These are phyloP conservation scores for Maudiozyma bulderi DNA, from an alignment of 805 yeast species.

Conservation along the genomic window DNA sequence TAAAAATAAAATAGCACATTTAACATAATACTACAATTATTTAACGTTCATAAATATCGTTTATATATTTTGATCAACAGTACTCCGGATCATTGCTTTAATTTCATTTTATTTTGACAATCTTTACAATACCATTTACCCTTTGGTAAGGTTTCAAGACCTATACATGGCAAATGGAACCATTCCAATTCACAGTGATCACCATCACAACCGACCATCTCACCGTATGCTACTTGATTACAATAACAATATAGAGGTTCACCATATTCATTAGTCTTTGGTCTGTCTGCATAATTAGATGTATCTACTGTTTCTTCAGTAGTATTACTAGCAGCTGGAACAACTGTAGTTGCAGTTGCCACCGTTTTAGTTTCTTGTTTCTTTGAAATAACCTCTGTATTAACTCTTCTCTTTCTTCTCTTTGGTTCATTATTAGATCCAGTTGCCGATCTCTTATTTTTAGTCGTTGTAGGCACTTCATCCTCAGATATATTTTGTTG, in stretches of 20 bases:
- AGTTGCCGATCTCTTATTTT: not conserved
- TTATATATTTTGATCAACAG: not conserved
- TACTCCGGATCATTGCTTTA: not conserved
- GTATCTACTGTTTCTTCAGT: not conserved
- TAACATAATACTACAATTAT: too few species aligned
- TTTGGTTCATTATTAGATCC: not conserved
- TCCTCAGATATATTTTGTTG: not conserved
- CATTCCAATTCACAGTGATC: slow-evolving; percentile 85
- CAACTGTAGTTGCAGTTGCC: slow-evolving; percentile 5
- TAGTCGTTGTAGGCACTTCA: not conserved
- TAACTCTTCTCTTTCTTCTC: not conserved
- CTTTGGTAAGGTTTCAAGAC: slow-evolving; percentile 75
- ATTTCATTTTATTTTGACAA: slow-evolving; percentile 30
- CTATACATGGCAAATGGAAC: slow-evolving; percentile 93
- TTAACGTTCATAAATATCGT: not conserved
- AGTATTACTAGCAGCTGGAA: slow-evolving; percentile 7
- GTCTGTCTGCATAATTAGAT: slow-evolving; percentile 5
- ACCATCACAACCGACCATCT: slow-evolving; percentile 98
- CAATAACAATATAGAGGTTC: slow-evolving; percentile 95
- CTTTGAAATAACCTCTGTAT: not conserved
- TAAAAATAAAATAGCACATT: too few species aligned
- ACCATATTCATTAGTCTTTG: slow-evolving; percentile 28
- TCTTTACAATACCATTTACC: slow-evolving; percentile 78
- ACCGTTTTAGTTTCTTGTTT: not conserved
- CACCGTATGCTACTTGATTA: slow-evolving; percentile 94